Conservation (phyloP, 768 basidiomycete genomes). For the Hygrocybe coccinea region DNA sequence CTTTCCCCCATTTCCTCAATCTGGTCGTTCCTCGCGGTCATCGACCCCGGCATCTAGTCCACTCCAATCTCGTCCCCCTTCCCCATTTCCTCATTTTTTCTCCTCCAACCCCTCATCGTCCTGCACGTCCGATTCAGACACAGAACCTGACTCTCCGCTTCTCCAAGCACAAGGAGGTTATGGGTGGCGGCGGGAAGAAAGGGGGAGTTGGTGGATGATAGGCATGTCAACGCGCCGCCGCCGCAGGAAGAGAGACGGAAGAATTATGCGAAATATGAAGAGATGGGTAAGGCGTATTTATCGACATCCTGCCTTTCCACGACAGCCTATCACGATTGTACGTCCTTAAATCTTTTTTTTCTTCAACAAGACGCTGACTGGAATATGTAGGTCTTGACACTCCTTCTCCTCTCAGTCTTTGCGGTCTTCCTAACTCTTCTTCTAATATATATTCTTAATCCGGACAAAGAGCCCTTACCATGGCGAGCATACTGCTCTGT, state of each 20-base stretch:
- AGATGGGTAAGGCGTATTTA: slow-evolving; percentile 52
- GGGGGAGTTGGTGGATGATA: slow-evolving; percentile 55
- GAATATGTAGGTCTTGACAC: slow-evolving; percentile 52
- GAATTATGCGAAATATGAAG: slow-evolving; percentile 47
- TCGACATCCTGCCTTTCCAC: slow-evolving; percentile 72
- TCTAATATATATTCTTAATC: slow-evolving; percentile 89
- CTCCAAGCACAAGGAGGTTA: slow-evolving; percentile 32
- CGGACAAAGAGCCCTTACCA: slow-evolving; percentile 90
- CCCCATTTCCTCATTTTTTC: slow-evolving; percentile 55
- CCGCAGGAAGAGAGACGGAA: slow-evolving; percentile 43
- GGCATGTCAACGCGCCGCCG: slow-evolving; percentile 39
- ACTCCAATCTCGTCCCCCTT: slow-evolving; percentile 56
- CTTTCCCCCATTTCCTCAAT: slow-evolving; percentile 32
- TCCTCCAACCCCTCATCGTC: slow-evolving; percentile 46
- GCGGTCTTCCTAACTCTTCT: slow-evolving; percentile 80
- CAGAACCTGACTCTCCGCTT: slow-evolving; percentile 51
- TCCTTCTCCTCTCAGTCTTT: slow-evolving; percentile 74
- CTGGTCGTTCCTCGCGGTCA: slow-evolving; percentile 36
- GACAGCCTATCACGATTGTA: slow-evolving; percentile 77
- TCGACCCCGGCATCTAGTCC: slow-evolving; percentile 48
- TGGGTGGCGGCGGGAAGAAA: slow-evolving; percentile 40
- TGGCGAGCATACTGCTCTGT: slow-evolving; percentile 91
- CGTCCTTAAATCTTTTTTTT: slow-evolving; percentile 26
- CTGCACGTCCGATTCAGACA: slow-evolving; percentile 58
- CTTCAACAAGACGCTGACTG: slow-evolving; percentile 8